These are phyloP conservation scores for Talaromyces marneffei DNA, from an alignment of 2,329 filamentous ascomycete species.

Conservation along the genomic window DNA sequence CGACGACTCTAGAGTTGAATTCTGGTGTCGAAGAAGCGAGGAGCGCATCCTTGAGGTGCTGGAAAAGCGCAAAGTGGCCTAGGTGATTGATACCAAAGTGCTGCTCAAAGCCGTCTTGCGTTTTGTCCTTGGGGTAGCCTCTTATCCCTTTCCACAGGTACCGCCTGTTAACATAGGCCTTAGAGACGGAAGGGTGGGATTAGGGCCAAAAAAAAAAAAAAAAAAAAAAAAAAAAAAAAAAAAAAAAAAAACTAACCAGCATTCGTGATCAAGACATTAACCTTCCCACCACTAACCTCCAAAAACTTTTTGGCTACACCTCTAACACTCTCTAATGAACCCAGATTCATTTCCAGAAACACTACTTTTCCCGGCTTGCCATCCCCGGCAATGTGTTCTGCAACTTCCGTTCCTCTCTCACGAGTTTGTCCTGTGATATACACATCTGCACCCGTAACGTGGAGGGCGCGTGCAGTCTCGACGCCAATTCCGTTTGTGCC, in stretches of 20 bases:
- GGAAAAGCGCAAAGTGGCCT: constrained; percentile 12
- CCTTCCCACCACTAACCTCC: constrained; percentile 1
- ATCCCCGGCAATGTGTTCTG: constrained; percentile 1
- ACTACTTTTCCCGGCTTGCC: constrained; percentile 10
- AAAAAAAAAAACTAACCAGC: constrained; percentile 9
- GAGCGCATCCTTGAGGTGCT: constrained; percentile 11
- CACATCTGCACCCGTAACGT: constrained; percentile 10
- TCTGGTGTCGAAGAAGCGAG: constrained; percentile 4
- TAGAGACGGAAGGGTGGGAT: background rate
- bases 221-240: too few relatives aligned
- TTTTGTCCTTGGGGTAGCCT: constrained; percentile 11
- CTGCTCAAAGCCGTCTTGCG: constrained; percentile 13
- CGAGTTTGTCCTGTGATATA: constrained; percentile 11
- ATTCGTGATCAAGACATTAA: constrained; percentile 13
- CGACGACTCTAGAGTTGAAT: constrained; percentile 9
- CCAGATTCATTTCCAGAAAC: constrained; percentile 10
- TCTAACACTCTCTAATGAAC: constrained; percentile 5
- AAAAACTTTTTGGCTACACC: constrained; percentile 3
- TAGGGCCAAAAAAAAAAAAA: too few relatives aligned
- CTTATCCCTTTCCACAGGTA: constrained; percentile 3
- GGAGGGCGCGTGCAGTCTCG: constrained; percentile 11
- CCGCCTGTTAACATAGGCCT: background rate
- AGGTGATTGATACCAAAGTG: constrained; percentile 14
- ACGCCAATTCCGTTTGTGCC: constrained; percentile 12
- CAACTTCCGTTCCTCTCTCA: background rate